Base-by-base conservation (phyloP, 169 alveolate genomes). In the Eimeria brunetti region DNA sequence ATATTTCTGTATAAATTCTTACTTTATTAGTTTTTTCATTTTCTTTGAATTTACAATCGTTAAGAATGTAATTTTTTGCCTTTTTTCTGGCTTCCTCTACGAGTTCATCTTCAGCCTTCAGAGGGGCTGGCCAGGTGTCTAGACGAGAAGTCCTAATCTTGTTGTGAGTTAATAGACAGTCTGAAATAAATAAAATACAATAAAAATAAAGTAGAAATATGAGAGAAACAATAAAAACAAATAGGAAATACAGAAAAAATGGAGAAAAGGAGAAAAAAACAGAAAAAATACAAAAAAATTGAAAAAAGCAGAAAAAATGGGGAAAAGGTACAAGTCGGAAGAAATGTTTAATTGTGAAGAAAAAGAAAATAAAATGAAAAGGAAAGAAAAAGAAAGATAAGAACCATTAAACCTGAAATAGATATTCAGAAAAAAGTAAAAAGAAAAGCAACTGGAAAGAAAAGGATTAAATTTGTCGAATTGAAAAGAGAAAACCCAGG, bases 161-260 rank as follows among this genome's bases (percentile, higher is more conserved):
- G 88, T 78, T 78, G 88, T 78, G 88, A 9, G 67, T 22, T 9
- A 78, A 14, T 1, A 78, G 44, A 60, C 88, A 78, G 38, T 78
- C 88, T 78, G 88, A 14, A 11, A 22, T 1, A 11, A 67, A 18
- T 9, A 4, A 30, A 6, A 7, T 0, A 67, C 27, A 51, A 51
- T 51, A 51, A 51, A 12, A 51, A 51, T 51, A 51, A 51, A 12
- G 58, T 12, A 51, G 6, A 51, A 51, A 51, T 51, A 12, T 12
- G 58, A 8, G 9, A 64, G 20, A 5, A 12, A 2, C 27, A 64
- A 64, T 8, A 12, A 64, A 8, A n/a, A 58, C 14, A 18, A 18
- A 1, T 18, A 58, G 22, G 14, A 1, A 16, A 16, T 16, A 22
- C 27, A 64, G 33, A 62, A 64, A 64, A 51, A 12, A 51, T 8